Conservation (phyloP, 2,329 filamentous ascomycete species). For the Colletotrichum kahawae region DNA sequence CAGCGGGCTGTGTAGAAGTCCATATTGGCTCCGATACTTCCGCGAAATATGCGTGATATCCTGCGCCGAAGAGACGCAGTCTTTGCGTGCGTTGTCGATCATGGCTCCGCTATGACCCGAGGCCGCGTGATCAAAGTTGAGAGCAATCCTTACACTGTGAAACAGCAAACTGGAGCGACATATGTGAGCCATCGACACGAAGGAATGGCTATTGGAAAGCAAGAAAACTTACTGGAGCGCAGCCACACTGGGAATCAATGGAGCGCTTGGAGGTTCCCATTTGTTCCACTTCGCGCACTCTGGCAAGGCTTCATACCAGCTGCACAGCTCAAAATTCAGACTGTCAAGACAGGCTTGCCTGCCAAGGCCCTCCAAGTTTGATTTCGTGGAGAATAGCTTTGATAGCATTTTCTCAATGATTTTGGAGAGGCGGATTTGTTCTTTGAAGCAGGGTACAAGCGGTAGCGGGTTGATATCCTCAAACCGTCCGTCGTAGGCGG, state of each 20-base stretch:
- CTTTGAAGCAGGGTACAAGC: constrained; percentile 23
- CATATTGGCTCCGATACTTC: constrained; percentile 25
- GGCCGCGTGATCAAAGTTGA: constrained; percentile 26
- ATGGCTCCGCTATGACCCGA: background rate
- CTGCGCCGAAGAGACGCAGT: constrained; percentile 25
- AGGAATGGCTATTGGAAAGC: background rate
- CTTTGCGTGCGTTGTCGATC: background rate
- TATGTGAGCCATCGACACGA: background rate
- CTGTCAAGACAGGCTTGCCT: constrained; percentile 12
- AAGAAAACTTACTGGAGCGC: constrained; percentile 24
- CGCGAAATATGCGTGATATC: constrained; percentile 26
- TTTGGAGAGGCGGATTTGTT: constrained; percentile 25
- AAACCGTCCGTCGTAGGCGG: background rate
- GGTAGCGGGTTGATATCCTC: background rate
- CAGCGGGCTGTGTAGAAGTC: background rate
- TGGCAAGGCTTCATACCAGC: constrained; percentile 24
- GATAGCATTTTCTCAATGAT: constrained; percentile 27
- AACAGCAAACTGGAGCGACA: constrained; percentile 18
- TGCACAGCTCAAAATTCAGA: constrained; percentile 24
- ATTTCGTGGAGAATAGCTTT: constrained; percentile 8
- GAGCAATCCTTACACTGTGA: constrained; percentile 28
- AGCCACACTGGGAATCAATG: constrained; percentile 12
- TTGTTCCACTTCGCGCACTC: constrained; percentile 25
- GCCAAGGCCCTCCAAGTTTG: background rate
- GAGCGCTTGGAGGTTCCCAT: constrained; percentile 24